phyloP scores from a whole-genome alignment of 2,329 filamentous ascomycete genomes.

The Stachybotrys chlorohalonatus region DNA sequence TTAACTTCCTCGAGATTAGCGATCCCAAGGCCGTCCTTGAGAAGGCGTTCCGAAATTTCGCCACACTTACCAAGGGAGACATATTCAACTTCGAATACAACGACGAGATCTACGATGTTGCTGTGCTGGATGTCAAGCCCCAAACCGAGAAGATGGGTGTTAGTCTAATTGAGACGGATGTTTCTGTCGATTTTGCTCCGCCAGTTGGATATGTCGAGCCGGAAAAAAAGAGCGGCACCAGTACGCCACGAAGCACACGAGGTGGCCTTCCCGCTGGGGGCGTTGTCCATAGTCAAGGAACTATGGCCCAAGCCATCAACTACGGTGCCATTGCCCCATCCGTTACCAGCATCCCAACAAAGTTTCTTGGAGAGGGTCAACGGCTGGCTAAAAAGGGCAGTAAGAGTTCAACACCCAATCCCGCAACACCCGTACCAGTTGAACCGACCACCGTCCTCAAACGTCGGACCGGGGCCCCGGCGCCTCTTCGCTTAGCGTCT shows the following conservation, averaged over 20 bases:
- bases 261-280: constrained; percentile 62
- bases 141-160: constrained; percentile 75
- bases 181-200: constrained; percentile 91
- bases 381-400: constrained; percentile 74
- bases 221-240: constrained; percentile 68
- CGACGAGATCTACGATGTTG: constrained; percentile 85
- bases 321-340: constrained; percentile 83
- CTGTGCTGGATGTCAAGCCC: constrained; percentile 88
- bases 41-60: constrained; percentile 92
- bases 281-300: constrained; percentile 72
- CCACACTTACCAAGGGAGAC: constrained; percentile 85
- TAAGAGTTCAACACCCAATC: constrained; percentile 57
- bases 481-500: constrained; percentile 72
- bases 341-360: constrained; percentile 59
- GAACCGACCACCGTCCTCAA: constrained; percentile 20
- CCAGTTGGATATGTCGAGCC: constrained; percentile 93
- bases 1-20: constrained; percentile 90
- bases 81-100: constrained; percentile 97
- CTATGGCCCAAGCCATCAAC: constrained; percentile 97
- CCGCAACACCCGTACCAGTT: constrained; percentile 57
- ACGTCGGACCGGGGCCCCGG: constrained; percentile 63
- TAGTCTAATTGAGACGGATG: constrained; percentile 91
- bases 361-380: constrained; percentile 75
- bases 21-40: constrained; percentile 96
- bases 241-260: constrained; percentile 64